phyloP scores from a whole-genome alignment of 257 asterid genomes.

The Jacaranda mimosifolia region DNA sequence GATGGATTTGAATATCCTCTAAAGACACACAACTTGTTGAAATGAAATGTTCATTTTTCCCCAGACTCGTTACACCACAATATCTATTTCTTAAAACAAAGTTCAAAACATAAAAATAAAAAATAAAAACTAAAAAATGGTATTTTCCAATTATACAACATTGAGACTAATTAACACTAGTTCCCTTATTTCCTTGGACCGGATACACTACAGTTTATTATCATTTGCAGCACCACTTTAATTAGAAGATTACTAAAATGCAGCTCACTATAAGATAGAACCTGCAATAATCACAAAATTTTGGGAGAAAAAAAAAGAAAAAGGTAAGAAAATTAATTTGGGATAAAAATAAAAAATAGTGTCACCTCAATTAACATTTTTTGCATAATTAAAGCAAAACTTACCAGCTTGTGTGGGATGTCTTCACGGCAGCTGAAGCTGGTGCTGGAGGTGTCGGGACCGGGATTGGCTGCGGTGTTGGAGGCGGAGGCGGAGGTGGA shows the following conservation, averaged over 20 bases:
- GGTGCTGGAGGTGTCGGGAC: conserved; percentile 36
- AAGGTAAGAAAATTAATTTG: not conserved
- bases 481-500: conserved; percentile 13
- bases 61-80: no score
- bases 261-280: conserved; percentile 38
- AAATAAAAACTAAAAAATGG: no score
- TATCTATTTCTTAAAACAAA: no score
- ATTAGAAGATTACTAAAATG: conserved; percentile 35
- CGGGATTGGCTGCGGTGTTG: conserved; percentile 3
- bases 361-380: not conserved
- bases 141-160: no score
- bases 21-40: no score
- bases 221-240: conserved; percentile 25
- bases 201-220: not conserved
- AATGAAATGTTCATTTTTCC: no score
- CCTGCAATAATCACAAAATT: conserved; percentile 36
- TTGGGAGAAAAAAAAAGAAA: not conserved
- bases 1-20: no score
- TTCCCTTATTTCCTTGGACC: not conserved
- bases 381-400: not conserved
- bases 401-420: conserved; percentile 40
- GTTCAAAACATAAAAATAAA: no score
- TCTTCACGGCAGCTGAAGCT: conserved; percentile 30
- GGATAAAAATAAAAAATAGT: not conserved
- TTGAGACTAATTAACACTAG: no score